These are phyloP conservation scores for Eucalyptus cloeziana DNA, from an alignment of 345 rosid species.

Conservation along the genomic window DNA sequence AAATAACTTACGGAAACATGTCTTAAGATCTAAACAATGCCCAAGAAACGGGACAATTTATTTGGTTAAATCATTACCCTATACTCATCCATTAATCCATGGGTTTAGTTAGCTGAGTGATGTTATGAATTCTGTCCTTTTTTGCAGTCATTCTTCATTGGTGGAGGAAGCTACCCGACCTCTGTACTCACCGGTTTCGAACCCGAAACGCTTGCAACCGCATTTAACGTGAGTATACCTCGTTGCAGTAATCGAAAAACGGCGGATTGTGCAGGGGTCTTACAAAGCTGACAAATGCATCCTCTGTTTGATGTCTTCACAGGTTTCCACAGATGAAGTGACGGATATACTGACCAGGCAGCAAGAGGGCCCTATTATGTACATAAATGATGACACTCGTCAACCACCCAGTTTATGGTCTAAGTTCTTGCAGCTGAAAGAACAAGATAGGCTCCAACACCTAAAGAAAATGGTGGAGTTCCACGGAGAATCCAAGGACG, in stretches of 20 bases:
- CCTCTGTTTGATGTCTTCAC: neutral
- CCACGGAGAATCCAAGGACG: slow-evolving; percentile 5
- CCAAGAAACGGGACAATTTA: neutral
- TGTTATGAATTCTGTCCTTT: neutral
- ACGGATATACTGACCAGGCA: slow-evolving; percentile 22
- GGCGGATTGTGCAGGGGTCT: neutral
- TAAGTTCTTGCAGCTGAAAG: slow-evolving; percentile 33
- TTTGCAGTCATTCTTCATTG: slow-evolving; percentile 73
- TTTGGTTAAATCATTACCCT: neutral
- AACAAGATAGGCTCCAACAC: slow-evolving; percentile 36
- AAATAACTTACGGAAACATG: neutral
- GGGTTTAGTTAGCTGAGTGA: neutral
- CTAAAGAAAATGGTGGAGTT: slow-evolving; percentile 35
- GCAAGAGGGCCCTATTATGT: slow-evolving; percentile 49
- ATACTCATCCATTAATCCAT: neutral
- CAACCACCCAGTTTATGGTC: slow-evolving; percentile 39
- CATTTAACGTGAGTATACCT: slow-evolving; percentile 50
- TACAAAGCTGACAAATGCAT: neutral
- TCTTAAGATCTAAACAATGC: neutral
- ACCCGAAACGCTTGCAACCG: slow-evolving; percentile 44
- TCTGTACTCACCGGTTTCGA: slow-evolving; percentile 66
- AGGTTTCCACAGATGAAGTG: slow-evolving; percentile 43
- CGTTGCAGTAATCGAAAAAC: neutral
- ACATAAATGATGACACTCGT: slow-evolving; percentile 10
- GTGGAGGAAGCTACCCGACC: slow-evolving; percentile 52